phyloP scores from a whole-genome alignment of 192 early-diverging fungal genomes.

The Coemansia sp. region DNA sequence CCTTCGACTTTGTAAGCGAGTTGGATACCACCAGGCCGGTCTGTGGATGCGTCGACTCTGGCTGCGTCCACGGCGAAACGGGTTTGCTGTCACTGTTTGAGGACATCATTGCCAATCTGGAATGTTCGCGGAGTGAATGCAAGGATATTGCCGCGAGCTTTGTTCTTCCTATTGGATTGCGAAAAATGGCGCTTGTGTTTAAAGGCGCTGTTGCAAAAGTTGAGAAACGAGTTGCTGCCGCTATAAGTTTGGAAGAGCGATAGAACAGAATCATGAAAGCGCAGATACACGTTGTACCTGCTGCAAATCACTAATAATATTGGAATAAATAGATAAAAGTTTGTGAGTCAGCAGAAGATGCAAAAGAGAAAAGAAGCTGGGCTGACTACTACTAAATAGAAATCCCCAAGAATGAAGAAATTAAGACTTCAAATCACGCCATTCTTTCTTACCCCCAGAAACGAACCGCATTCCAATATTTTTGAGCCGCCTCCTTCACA shows the following conservation, averaged over 20 bases:
- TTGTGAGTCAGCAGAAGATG: background rate
- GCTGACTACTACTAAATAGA: background rate
- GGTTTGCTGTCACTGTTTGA: constrained; percentile 29
- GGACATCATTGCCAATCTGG: constrained; percentile 30
- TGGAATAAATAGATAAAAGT: background rate
- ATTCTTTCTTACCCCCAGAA: background rate
- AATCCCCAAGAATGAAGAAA: background rate
- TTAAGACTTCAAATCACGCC: background rate
- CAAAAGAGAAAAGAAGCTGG: background rate
- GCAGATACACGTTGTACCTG: background rate
- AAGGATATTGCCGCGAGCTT: background rate
- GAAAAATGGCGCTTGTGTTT: background rate
- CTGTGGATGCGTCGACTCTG: constrained; percentile 39
- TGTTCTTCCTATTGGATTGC: background rate
- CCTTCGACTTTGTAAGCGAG: constrained; percentile 86
- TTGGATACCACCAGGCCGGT: constrained; percentile 64
- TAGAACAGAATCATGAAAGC: constrained; percentile 1
- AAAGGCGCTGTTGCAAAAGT: background rate
- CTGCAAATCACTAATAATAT: background rate
- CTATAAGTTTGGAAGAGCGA: background rate
- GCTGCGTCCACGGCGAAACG: constrained; percentile 37
- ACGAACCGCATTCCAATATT: background rate
- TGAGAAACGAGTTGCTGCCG: background rate
- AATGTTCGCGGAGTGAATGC: background rate
- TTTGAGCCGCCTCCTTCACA: background rate